Evolutionary conservation across 2,329 filamentous ascomycete species (phyloP).

Genomic region (Fusarium odoratissimum): DNA sequence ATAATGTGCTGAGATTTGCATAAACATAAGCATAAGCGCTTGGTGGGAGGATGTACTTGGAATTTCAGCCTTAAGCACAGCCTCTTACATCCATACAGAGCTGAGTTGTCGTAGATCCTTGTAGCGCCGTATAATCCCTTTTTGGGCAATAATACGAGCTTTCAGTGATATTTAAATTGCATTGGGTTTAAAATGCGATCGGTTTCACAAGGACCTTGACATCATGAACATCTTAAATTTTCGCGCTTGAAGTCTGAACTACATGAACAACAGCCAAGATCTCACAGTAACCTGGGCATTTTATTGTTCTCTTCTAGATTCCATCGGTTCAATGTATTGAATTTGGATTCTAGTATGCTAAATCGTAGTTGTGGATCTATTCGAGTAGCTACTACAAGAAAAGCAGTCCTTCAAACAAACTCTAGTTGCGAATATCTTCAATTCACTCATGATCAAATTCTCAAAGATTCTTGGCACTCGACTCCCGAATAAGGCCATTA

Average conservation of each 20-base stretch:
- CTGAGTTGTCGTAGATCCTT: not conserved
- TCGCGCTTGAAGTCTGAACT: not conserved
- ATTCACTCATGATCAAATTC: not conserved
- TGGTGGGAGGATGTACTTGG: not conserved
- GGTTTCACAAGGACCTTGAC: not conserved
- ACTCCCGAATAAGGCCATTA: not conserved
- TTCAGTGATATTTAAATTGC: not conserved
- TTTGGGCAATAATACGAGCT: not conserved
- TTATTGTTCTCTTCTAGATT: fast-evolving
- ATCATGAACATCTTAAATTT: not conserved
- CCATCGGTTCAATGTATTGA: fast-evolving
- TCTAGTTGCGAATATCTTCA: not conserved
- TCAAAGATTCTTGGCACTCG: not conserved
- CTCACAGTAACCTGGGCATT: not conserved
- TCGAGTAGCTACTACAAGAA: not conserved
- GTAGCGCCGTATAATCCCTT: not conserved
- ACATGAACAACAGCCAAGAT: not conserved
- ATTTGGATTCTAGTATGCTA: fast-evolving
- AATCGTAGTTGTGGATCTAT: not conserved
- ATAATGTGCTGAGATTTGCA: not conserved
- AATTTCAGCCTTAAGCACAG: slow-evolving; percentile 12
- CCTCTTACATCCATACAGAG: slow-evolving; percentile 3
- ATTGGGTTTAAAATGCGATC: not conserved
- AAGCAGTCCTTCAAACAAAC: not conserved
- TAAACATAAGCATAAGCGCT: slow-evolving; percentile 8